phyloP scores from a whole-genome alignment of 192 early-diverging fungal genomes.

The Backusella mclennaniae region DNA sequence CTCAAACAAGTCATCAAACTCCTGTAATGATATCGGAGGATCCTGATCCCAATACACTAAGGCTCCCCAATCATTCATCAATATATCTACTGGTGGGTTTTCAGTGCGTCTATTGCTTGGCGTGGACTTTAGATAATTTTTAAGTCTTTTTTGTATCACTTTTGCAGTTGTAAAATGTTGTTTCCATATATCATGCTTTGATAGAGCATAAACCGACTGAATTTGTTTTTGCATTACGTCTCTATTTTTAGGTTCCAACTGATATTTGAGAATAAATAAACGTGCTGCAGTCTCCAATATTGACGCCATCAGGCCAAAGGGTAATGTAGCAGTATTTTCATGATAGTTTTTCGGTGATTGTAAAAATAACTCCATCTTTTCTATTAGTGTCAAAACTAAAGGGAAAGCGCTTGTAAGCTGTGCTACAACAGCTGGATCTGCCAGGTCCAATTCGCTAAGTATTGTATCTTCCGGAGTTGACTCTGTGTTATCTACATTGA shows the following conservation, averaged over 20 bases:
- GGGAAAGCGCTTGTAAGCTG: neutral
- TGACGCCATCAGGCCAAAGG: neutral
- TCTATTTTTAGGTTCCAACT: conserved; percentile 1
- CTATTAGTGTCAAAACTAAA: neutral
- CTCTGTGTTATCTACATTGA: neutral
- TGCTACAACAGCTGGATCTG: neutral
- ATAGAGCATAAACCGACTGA: neutral
- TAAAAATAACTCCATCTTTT: neutral
- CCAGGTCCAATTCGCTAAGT: neutral
- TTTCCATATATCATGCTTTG: neutral
- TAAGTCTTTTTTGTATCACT: neutral
- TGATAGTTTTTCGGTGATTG: neutral
- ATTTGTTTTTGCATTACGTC: neutral
- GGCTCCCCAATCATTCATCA: neutral
- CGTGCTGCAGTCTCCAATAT: neutral
- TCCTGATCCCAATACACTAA: conserved; percentile 1
- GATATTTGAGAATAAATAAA: conserved; percentile 5
- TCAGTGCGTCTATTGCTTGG: neutral
- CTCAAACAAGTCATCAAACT: neutral
- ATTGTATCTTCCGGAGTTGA: neutral
- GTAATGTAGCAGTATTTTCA: neutral
- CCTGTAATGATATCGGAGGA: neutral
- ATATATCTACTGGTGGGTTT: neutral
- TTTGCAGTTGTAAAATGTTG: neutral
- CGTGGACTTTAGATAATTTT: neutral